phyloP scores from a whole-genome alignment of 192 early-diverging fungal genomes.

The Obelidium mucronatum region DNA sequence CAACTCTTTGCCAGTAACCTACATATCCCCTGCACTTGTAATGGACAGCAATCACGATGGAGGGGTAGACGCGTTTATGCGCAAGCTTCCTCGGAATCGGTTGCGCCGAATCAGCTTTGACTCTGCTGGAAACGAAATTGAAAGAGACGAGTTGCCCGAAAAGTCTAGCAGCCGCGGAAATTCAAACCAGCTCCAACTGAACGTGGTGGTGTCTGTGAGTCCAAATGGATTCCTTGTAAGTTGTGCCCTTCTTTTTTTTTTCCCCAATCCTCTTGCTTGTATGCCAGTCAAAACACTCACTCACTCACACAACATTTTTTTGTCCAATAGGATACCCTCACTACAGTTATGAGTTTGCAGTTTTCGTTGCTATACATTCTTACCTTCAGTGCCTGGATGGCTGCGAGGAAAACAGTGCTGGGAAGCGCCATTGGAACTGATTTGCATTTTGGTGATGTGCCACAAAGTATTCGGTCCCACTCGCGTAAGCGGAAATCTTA shows the following conservation, averaged over 20 bases:
- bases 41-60: neutral
- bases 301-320: neutral
- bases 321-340: neutral
- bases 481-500: no score
- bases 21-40: neutral
- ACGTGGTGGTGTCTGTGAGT: neutral
- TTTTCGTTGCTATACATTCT: neutral
- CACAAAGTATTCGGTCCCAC: no score
- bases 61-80: neutral
- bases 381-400: neutral
- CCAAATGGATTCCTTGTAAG: neutral
- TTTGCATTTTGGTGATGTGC: no score
- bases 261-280: no score
- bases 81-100: neutral
- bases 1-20: neutral
- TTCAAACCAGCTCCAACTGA: neutral
- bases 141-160: neutral
- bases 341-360: neutral
- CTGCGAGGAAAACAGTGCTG: neutral
- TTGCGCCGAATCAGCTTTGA: constrained; percentile 7
- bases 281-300: neutral
- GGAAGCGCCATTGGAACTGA: no score
- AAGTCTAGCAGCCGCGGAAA: neutral
- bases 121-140: neutral
- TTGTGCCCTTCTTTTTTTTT: neutral